Evolutionary conservation across 148 eudicot species (phyloP).

Genomic region (Salicornia ramosissima): DNA sequence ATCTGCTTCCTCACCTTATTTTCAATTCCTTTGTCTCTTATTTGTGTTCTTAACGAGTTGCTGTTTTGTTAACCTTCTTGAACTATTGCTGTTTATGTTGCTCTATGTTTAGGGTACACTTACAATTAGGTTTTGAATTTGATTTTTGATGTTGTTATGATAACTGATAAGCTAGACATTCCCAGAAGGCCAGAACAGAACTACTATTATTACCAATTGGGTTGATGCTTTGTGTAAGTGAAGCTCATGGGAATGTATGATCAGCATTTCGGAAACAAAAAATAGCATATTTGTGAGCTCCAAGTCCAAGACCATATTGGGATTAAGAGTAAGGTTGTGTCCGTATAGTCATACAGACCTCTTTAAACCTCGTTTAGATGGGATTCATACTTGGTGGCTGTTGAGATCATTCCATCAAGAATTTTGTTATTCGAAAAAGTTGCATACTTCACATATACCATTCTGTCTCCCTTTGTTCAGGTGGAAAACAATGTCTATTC

Average conservation of each 20-base stretch:
- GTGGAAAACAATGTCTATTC: too few relatives aligned
- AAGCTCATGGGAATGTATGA: not conserved
- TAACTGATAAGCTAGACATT: not conserved
- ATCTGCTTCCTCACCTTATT: slow-evolving; percentile 10
- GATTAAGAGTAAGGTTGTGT: too few relatives aligned
- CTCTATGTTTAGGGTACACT: not conserved
- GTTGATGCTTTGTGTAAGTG: not conserved
- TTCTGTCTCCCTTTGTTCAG: too few relatives aligned
- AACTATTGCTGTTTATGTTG: not conserved
- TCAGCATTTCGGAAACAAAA: not conserved
- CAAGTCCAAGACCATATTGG: too few relatives aligned
- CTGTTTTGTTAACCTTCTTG: not conserved
- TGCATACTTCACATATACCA: too few relatives aligned
- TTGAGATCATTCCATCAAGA: too few relatives aligned
- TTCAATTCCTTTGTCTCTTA: not conserved
- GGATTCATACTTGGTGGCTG: too few relatives aligned
- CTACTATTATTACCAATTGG: not conserved
- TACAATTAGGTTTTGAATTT: not conserved
- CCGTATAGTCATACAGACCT: too few relatives aligned
- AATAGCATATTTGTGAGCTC: too few relatives aligned
- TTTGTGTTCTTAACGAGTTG: not conserved
- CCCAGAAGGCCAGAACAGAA: too few relatives aligned
- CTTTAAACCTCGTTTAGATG: too few relatives aligned
- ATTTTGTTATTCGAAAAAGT: too few relatives aligned
- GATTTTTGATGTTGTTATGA: not conserved